Base-by-base conservation (phyloP, 176 grass and related monocot species). In the Carex scoparia region DNA sequence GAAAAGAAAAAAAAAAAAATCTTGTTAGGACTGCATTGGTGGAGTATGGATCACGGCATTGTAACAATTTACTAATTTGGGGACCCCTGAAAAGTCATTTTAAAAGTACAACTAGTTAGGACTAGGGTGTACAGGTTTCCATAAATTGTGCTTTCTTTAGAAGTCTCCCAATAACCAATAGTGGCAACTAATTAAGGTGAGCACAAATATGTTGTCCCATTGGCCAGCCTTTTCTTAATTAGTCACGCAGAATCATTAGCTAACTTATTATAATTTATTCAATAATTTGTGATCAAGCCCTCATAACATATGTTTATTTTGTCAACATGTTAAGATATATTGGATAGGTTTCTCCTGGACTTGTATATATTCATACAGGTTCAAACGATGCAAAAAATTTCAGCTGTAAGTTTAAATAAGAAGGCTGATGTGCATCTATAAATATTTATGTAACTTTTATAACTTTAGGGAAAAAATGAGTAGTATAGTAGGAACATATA, bases 171-270 rank as follows among this genome's bases (percentile, higher is more conserved):
- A 23, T 23, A 23, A 76, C 11, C 19, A 30, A 13, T 31, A 54
- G 10, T 53, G 23, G 46, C 10, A 75, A 75, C 11, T 55, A 54
- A 35, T 3, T 35, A 35, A 31, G n/a, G 10, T 54, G 10, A 76
- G 72, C 72, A 76, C 19, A 55, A 54, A 76, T 76, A 10, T 76
- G 72, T 55, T 76, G 72, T 28, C 19, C 55, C 48, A 55, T 76
- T 76, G 72, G 72, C 10, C 7, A 54, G 23, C 72, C 2, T 51
- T 76, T 76, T 14, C 19, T 54, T 76, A 72, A 23, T 48, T 30
- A 30, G 7, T 55, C 10, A 54, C 10, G 48, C 23, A 23, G 4
- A 13, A 27, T 55, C 72, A 31, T 76, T 54, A 55, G 72, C n/a
- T 55, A 76, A 13, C 55, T 76, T 4, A 54, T 55, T 76, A 14